Evolutionary conservation across 2,329 filamentous ascomycete genomes (phyloP).

Genomic region (Aciculosporium take): DNA sequence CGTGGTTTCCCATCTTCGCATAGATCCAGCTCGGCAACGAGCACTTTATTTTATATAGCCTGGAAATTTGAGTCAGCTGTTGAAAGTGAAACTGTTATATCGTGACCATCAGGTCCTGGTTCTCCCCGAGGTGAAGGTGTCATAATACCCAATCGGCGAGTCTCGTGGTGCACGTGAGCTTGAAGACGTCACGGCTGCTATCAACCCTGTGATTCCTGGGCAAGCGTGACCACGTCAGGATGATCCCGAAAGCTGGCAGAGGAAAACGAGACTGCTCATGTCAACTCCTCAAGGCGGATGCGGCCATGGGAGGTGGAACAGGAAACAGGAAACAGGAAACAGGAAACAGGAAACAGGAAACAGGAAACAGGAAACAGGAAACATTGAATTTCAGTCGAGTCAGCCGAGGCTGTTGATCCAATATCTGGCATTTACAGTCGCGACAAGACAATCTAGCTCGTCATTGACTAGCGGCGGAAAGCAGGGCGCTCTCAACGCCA

Average conservation of each 20-base stretch:
- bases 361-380: no score
- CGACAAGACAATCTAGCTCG: no score
- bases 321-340: no score
- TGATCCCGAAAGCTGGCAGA: neutral
- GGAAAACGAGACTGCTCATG: no score
- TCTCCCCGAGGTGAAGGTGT: neutral
- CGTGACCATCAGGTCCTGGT: neutral
- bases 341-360: no score
- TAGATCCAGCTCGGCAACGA: neutral
- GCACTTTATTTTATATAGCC: neutral
- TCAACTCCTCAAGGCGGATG: neutral
- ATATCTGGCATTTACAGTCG: no score
- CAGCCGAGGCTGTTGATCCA: no score
- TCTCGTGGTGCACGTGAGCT: conserved; percentile 5
- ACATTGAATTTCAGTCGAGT: no score
- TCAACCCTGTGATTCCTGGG: conserved; percentile 3
- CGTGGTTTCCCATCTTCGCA: conserved; percentile 13
- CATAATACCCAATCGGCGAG: neutral
- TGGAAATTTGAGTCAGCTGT: neutral
- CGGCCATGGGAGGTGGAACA: no score
- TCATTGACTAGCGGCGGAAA: no score
- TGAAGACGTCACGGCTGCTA: neutral
- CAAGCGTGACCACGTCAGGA: conserved; percentile 6
- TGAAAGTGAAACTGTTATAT: neutral
- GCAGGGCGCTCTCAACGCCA: neutral